Evolutionary conservation across 331 rosid genomes (phyloP).

Genomic region (Rosa hybrid): DNA sequence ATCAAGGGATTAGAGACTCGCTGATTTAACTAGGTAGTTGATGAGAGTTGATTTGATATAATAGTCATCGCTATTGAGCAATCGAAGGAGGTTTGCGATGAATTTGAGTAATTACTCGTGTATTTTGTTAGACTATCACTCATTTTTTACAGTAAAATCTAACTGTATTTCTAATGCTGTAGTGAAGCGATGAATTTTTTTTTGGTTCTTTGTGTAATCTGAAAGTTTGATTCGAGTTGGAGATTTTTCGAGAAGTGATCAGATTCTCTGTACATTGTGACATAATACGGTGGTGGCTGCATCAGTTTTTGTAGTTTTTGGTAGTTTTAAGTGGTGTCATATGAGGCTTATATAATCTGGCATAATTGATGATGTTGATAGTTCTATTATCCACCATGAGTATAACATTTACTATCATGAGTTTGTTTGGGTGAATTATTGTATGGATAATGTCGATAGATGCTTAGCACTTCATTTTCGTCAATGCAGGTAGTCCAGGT

Average conservation of each 20-base stretch:
- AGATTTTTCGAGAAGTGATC: neutral
- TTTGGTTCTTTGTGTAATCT: neutral
- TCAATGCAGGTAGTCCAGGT: neutral
- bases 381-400: neutral
- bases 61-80: neutral
- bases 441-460: neutral
- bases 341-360: neutral
- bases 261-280: neutral
- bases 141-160: neutral
- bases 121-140: neutral
- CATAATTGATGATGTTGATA: neutral
- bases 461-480: neutral
- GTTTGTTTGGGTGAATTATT: neutral
- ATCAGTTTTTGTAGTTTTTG: neutral
- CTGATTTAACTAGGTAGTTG: neutral
- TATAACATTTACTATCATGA: neutral
- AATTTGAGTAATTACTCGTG: neutral
- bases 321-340: neutral
- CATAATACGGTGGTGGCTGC: too few species aligned
- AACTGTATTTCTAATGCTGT: neutral
- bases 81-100: neutral
- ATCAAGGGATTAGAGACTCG: neutral
- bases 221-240: neutral
- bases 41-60: neutral
- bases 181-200: neutral